phyloP scores from a whole-genome alignment of 2,329 filamentous ascomycete species.

The Sclerotinia minor region DNA sequence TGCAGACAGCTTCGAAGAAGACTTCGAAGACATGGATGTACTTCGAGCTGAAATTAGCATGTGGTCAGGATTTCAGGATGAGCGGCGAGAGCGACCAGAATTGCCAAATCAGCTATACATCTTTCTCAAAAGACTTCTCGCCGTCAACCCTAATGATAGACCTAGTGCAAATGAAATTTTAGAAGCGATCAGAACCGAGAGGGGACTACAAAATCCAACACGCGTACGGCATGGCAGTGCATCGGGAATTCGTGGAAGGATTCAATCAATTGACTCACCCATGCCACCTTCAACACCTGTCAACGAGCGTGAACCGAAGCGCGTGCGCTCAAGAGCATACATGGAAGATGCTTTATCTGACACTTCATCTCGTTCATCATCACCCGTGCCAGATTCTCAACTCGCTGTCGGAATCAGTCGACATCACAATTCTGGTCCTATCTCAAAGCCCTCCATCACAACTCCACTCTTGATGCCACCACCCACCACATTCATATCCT shows the following conservation, averaged over 20 bases:
- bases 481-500: conserved; percentile 40
- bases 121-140: conserved; percentile 77
- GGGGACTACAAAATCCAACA: conserved; percentile 39
- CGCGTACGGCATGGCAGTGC: conserved; percentile 35
- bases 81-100: conserved; percentile 72
- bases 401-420: conserved; percentile 30
- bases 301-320: conserved; percentile 36
- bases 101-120: conserved; percentile 83
- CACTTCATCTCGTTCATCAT: conserved; percentile 28
- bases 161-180: conserved; percentile 87
- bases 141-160: conserved; percentile 71
- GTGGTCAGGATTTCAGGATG: conserved; percentile 86
- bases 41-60: conserved; percentile 80
- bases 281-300: conserved; percentile 37
- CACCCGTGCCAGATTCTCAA: conserved; percentile 29
- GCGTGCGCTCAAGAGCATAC: conserved; percentile 34
- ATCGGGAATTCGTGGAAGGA: conserved; percentile 35
- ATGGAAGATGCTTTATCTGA: conserved; percentile 38
- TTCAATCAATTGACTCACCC: conserved; percentile 41
- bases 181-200: conserved; percentile 40
- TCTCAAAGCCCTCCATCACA: conserved; percentile 27
- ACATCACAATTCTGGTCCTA: conserved; percentile 14
- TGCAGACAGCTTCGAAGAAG: conserved; percentile 83
- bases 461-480: conserved; percentile 48
- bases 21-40: conserved; percentile 85